phyloP scores from a whole-genome alignment of 1,284 basidiomycete species.

The Hemileia vastatrix region DNA sequence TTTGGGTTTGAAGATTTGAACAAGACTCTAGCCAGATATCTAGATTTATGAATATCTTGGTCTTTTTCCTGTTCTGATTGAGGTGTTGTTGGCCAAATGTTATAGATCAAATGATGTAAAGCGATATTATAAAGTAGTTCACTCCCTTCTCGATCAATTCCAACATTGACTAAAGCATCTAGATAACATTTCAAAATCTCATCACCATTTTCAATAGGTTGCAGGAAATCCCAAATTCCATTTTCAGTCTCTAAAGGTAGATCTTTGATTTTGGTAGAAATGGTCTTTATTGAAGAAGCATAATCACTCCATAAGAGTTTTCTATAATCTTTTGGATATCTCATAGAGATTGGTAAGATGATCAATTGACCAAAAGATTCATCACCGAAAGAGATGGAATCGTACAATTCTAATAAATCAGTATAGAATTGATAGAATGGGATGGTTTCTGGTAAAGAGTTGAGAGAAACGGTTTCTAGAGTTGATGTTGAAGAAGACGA shows the following conservation, averaged over 20 bases:
- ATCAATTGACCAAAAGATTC: slow-evolving; percentile 64
- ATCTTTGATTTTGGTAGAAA: no score
- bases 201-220: no score
- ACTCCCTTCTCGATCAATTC: no score
- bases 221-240: no score
- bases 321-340: slow-evolving; percentile 73
- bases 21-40: background rate
- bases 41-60: no score
- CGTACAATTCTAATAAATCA: slow-evolving; percentile 79
- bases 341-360: slow-evolving; percentile 64
- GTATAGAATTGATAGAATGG: slow-evolving; percentile 87
- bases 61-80: no score
- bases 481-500: slow-evolving; percentile 53
- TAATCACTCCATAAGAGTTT: slow-evolving; percentile 74
- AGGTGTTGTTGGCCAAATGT: no score
- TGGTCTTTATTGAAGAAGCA: slow-evolving; percentile 47
- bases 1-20: background rate
- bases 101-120: no score
- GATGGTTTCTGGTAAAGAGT: slow-evolving; percentile 28
- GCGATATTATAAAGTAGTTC: no score
- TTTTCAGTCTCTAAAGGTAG: no score
- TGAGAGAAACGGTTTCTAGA: slow-evolving; percentile 25
- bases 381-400: slow-evolving; percentile 79
- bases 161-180: no score
- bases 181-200: no score